A percentile compares a stretch with the other conserved stretches of the same genome.
Conservation (phyloP, 257 asterid species). For the Solanum habrochaites region DNA sequence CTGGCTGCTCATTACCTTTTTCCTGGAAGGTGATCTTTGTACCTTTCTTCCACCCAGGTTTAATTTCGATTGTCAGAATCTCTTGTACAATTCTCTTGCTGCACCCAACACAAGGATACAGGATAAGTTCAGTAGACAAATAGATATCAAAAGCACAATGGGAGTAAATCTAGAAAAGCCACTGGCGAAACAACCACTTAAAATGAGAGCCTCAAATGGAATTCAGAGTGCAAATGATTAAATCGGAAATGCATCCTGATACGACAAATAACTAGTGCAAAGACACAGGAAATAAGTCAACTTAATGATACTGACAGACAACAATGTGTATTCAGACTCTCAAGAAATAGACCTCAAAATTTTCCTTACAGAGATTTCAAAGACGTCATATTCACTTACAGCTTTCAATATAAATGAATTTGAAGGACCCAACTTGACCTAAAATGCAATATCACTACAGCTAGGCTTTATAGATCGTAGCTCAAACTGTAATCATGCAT, state of each 20-base stretch:
- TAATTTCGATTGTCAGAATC: conserved; percentile 16
- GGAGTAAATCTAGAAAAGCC: not conserved
- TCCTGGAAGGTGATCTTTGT: conserved; percentile 36
- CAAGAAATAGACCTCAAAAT: not conserved
- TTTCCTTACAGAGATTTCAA: not conserved
- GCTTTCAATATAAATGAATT: not conserved
- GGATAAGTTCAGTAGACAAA: not conserved
- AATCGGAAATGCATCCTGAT: not conserved
- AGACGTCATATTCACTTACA: not conserved
- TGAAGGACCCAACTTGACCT: not conserved
- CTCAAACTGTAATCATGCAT: not conserved
- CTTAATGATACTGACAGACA: not conserved
- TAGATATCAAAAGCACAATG: not conserved
- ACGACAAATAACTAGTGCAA: not conserved
- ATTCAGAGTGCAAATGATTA: not conserved
- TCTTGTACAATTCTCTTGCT: conserved; percentile 20
- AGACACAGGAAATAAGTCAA: not conserved
- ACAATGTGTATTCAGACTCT: not conserved
- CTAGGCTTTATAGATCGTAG: not conserved
- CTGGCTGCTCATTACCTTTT: conserved; percentile 32
- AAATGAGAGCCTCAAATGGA: not conserved
- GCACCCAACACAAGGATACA: not conserved
- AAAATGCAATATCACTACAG: not conserved
- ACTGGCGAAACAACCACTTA: not conserved
- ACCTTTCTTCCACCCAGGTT: conserved; percentile 46